Evolutionary conservation across 805 yeast genomes (phyloP), one percentile per base, ranked within the genome.

Genomic region (Hemisphaericaspora nanyangensis): DNA sequence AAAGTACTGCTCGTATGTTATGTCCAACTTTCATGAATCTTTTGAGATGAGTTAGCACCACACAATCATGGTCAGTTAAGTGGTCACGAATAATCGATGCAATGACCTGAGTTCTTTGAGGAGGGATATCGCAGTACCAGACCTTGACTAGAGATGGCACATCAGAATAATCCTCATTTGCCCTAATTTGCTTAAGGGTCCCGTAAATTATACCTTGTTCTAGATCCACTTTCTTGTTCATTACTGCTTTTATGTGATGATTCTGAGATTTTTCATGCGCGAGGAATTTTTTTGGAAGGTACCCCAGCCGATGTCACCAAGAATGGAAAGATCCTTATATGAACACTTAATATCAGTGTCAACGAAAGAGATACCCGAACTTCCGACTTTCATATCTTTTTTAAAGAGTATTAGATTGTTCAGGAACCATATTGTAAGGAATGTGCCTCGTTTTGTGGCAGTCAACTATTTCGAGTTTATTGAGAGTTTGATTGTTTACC

Each of bases 111-210:
- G 68, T 57, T n/a, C 54, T 49, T 17, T 32, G 43, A 3, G 81
- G 73, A 1, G 49, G 40, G 13, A 78, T 67, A 17, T 60, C 64
- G 36, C 79, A 68, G 24, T 69, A 56, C 83, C 83, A 79, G 2
- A 69, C 77, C 1, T 52, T 40, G 1, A 61, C 43, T 2, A 73
- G 50, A 2, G 52, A 44, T 1, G 69, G 69, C 3, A 29, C 40
- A 5, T 54, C 45, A n/a, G 39, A 28, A 11, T 37, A 41, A 3
- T 38, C 40, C 16, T 58, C 55, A 2, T 49, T 38, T 2, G 61
- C 54, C 39, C 68, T 56, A 4, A 79, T 54, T 48, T 79, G 83
- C 37, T 68, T 59, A 10, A 79, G 56, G n/a, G 54, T 48, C 3
- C 62, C 68, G 38, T 72, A 71, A 1, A 79, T 49, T 0, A 72